A percentile compares a stretch with the other conserved stretches of the same genome.
phyloP scores from a whole-genome alignment of 345 rosid genomes.

The Eucalyptus albens region DNA sequence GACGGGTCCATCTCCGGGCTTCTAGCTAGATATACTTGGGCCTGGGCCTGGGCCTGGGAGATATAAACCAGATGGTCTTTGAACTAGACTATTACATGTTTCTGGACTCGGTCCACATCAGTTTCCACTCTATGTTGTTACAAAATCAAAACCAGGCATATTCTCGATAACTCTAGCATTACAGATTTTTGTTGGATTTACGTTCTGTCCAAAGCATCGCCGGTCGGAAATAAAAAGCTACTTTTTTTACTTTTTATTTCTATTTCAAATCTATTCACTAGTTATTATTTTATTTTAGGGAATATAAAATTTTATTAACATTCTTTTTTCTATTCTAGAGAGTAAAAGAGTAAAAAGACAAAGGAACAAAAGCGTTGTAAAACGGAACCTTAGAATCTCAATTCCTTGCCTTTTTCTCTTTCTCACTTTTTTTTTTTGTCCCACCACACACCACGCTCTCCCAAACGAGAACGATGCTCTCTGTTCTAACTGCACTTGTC shows the following conservation, averaged over 20 bases:
- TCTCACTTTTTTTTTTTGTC: background rate
- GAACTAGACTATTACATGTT: background rate
- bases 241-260: fast-evolving
- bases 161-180: too few relatives aligned
- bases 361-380: too few relatives aligned
- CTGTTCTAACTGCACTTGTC: background rate
- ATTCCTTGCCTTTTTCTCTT: too few relatives aligned
- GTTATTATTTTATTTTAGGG: fast-evolving
- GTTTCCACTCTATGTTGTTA: background rate
- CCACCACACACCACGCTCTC: background rate
- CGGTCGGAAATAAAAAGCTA: fast-evolving
- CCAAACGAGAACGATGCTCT: background rate
- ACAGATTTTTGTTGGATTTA: too few relatives aligned
- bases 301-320: too few relatives aligned
- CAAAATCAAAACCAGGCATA: too few relatives aligned
- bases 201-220: too few relatives aligned
- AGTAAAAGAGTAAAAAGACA: too few relatives aligned
- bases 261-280: too few relatives aligned
- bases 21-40: background rate
- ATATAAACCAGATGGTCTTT: background rate
- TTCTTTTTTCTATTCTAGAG: too few relatives aligned
- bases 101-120: background rate
- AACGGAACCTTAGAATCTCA: too few relatives aligned
- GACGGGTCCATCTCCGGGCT: background rate
- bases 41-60: background rate